phyloP scores from a whole-genome alignment of 2,329 filamentous ascomycete genomes.

The Ophiostoma sp. region DNA sequence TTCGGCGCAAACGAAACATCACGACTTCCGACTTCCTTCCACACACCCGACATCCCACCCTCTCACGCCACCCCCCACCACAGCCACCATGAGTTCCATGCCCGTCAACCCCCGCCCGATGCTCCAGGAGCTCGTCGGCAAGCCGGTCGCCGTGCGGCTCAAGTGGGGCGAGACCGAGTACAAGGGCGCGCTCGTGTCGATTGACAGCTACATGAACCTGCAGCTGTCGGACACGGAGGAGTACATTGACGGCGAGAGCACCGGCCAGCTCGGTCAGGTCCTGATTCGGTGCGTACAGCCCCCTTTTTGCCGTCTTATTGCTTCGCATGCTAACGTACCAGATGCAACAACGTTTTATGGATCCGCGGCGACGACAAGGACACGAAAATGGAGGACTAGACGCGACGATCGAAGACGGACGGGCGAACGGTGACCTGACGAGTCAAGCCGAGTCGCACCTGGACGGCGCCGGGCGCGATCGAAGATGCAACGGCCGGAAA shows the following conservation, averaged over 20 bases:
- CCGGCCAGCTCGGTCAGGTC: constrained; percentile 83
- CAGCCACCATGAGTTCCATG: constrained; percentile 58
- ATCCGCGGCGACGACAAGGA: constrained; percentile 63
- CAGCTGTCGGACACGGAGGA: constrained; percentile 90
- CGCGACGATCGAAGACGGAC: not conserved
- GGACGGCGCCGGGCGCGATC: not conserved
- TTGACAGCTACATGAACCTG: constrained; percentile 99
- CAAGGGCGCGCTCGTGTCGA: constrained; percentile 82
- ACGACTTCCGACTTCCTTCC: not conserved
- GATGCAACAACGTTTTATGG: constrained; percentile 89
- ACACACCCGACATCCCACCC: not conserved
- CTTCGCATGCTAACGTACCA: constrained; percentile 21
- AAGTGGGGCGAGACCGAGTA: constrained; percentile 99
- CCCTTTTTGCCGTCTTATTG: too few relatives aligned
- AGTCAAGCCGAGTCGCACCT: not conserved
- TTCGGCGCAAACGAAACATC: constrained; percentile 2
- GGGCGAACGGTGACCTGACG: not conserved
- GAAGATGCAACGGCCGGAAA: not conserved
- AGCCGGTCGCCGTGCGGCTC: constrained; percentile 84
- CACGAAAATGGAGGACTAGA: constrained; percentile 58
- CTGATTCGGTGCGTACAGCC: constrained; percentile 69
- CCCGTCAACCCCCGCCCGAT: constrained; percentile 96
- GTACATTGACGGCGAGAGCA: constrained; percentile 84
- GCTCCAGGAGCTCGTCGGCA: constrained; percentile 90
- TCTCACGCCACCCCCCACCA: not conserved